Evolutionary conservation across 768 basidiomycete species (phyloP).

Genomic region (Collybia sordida): DNA sequence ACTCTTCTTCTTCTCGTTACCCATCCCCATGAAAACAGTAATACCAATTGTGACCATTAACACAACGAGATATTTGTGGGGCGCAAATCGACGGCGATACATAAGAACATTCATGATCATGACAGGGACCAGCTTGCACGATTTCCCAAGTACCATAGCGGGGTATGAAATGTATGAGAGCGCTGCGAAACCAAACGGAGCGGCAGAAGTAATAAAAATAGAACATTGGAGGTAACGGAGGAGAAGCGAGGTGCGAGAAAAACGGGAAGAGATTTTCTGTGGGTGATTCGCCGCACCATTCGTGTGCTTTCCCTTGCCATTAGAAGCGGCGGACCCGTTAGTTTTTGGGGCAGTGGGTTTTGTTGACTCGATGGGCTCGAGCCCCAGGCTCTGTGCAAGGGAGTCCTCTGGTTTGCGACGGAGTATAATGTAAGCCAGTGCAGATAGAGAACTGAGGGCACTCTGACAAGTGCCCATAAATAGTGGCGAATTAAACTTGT

Average conservation of each 20-base stretch:
- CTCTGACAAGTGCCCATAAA: slow-evolving; percentile 88
- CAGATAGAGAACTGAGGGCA: slow-evolving; percentile 70
- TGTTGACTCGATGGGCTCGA: slow-evolving; percentile 36
- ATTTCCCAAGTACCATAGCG: slow-evolving; percentile 98
- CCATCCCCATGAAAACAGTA: slow-evolving; percentile 91
- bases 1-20: slow-evolving; percentile 50
- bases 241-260: slow-evolving; percentile 52
- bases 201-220: slow-evolving; percentile 83
- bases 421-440: slow-evolving; percentile 71
- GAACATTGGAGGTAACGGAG: slow-evolving; percentile 82
- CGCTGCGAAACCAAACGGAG: slow-evolving; percentile 95
- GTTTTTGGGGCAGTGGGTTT: slow-evolving; percentile 10
- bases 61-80: slow-evolving; percentile 95
- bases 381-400: slow-evolving; percentile 59
- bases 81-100: slow-evolving; percentile 89
- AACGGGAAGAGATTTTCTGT: slow-evolving; percentile 30
- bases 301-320: slow-evolving; percentile 23
- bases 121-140: slow-evolving; percentile 98
- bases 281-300: slow-evolving; percentile 34
- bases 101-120: slow-evolving; percentile 97
- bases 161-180: slow-evolving; percentile 97
- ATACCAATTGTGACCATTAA: slow-evolving; percentile 90
- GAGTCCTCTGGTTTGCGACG: slow-evolving; percentile 56
- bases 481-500: slow-evolving; percentile 83
- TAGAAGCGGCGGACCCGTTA: slow-evolving; percentile 18